Evolutionary conservation across 345 rosid species (phyloP).

Genomic region (Corymbia maculata): DNA sequence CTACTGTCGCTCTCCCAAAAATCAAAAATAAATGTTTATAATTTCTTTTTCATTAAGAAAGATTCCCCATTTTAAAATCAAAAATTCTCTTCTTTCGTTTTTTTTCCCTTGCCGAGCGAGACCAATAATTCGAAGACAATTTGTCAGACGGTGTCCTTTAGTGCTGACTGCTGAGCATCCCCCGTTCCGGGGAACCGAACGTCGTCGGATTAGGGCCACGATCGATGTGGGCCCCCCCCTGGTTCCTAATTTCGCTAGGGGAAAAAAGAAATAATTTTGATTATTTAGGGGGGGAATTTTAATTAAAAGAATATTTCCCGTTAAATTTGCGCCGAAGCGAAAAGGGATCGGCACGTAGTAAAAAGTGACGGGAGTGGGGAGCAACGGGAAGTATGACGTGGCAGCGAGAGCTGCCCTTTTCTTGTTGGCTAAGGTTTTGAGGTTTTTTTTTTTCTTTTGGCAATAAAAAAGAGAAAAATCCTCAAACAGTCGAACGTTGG

Average conservation of each 20-base stretch:
- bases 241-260: no score
- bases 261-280: background rate
- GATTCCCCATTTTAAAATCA: background rate
- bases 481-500: conserved; percentile 32
- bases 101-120: background rate
- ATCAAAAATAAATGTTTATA: background rate
- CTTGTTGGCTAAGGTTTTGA: background rate
- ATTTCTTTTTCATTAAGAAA: background rate
- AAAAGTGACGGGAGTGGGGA: background rate
- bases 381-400: conserved; percentile 30
- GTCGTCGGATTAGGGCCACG: background rate
- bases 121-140: background rate
- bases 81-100: background rate
- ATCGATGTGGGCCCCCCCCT: background rate
- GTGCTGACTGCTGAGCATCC: background rate
- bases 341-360: conserved; percentile 13
- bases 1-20: background rate
- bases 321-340: background rate
- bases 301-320: background rate
- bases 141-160: background rate
- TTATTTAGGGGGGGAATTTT: background rate
- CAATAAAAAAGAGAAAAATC: background rate
- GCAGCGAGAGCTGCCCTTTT: background rate
- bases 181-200: background rate
- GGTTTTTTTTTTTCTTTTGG: background rate